Conservation (phyloP, 1,284 basidiomycete species). For the Pseudozyma pruni region DNA sequence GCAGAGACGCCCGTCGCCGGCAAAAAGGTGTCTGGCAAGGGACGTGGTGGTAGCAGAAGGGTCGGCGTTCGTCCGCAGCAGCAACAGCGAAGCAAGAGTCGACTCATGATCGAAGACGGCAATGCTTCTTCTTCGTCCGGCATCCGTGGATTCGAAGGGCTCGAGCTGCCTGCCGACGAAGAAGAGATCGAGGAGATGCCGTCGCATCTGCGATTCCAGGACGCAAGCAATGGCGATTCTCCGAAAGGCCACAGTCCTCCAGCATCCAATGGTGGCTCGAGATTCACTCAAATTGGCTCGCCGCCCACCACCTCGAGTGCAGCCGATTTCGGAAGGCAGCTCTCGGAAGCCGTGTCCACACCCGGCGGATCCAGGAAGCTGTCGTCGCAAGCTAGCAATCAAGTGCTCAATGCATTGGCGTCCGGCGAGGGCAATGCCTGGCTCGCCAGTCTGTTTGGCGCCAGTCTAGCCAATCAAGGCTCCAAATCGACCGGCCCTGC, state of each 20-base stretch:
- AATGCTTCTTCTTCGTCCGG: conserved; percentile 8
- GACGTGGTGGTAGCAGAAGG: conserved; percentile 58
- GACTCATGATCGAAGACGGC: conserved; percentile 50
- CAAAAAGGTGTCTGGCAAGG: conserved; percentile 42
- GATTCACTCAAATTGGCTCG: conserved; percentile 42
- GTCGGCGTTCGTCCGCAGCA: conserved; percentile 43
- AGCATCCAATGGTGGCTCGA: conserved; percentile 21
- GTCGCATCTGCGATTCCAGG: conserved; percentile 42
- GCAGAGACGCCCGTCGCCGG: conserved; percentile 18
- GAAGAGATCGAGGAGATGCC: conserved; percentile 55
- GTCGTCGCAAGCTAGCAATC: conserved; percentile 50
- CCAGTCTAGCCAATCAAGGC: conserved; percentile 37
- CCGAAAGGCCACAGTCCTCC: conserved; percentile 25
- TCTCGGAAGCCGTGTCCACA: conserved; percentile 41
- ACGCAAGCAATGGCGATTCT: conserved; percentile 38
- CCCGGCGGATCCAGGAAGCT: conserved; percentile 48
- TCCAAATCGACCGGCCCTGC: conserved; percentile 35
- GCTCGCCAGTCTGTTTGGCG: conserved; percentile 55
- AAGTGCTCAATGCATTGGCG: conserved; percentile 56
- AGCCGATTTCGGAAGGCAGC: conserved; percentile 26
- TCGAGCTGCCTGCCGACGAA: conserved; percentile 38
- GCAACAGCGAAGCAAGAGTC: conserved; percentile 39
- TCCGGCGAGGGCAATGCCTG: conserved; percentile 56
- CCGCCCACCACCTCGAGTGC: conserved; percentile 22
- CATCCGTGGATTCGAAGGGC: conserved; percentile 19